These are phyloP conservation scores for Priceomyces melissophilus DNA, from an alignment of 805 yeast species.

Conservation along the genomic window DNA sequence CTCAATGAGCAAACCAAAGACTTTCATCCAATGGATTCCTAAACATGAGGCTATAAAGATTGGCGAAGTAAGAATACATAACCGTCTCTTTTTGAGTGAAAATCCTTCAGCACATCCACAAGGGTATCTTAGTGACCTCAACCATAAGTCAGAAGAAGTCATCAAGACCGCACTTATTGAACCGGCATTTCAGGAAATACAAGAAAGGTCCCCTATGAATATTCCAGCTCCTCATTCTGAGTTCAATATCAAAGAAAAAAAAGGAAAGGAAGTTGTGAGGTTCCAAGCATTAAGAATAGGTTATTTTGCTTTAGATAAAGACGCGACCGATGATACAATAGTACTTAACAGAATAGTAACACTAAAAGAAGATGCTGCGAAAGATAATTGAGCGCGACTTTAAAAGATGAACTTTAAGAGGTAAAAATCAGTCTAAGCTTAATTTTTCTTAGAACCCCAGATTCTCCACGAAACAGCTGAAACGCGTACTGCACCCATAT, in stretches of 20 bases:
- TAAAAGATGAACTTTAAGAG: too few species aligned
- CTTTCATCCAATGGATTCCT: constrained; percentile 96
- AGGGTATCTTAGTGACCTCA: constrained; percentile 83
- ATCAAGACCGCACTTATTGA: constrained; percentile 69
- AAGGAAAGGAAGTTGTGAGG: constrained; percentile 73
- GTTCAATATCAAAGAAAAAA: constrained; percentile 69
- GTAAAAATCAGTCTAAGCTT: too few species aligned
- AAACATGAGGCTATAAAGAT: constrained; percentile 54
- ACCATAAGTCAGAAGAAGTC: constrained; percentile 72
- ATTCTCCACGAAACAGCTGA: too few species aligned
- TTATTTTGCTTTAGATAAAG: constrained; percentile 87
- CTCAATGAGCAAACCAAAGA: constrained; percentile 76
- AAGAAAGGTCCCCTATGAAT: constrained; percentile 72
- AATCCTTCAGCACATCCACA: constrained; percentile 87
- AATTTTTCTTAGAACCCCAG: too few species aligned
- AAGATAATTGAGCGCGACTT: constrained; percentile 4
- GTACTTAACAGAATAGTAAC: constrained; percentile 90
- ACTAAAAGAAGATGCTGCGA: constrained; percentile 57
- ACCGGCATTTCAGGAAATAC: constrained; percentile 64
- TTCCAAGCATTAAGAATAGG: constrained; percentile 98
- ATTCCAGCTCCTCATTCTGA: constrained; percentile 55
- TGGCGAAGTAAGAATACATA: constrained; percentile 80
- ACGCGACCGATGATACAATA: constrained; percentile 56
- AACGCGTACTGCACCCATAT: too few species aligned
- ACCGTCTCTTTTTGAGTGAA: constrained; percentile 83